Evolutionary conservation across 2,329 filamentous ascomycete genomes (phyloP), one percentile per base, ranked within the genome.

Genomic region (Fusarium dimerum): DNA sequence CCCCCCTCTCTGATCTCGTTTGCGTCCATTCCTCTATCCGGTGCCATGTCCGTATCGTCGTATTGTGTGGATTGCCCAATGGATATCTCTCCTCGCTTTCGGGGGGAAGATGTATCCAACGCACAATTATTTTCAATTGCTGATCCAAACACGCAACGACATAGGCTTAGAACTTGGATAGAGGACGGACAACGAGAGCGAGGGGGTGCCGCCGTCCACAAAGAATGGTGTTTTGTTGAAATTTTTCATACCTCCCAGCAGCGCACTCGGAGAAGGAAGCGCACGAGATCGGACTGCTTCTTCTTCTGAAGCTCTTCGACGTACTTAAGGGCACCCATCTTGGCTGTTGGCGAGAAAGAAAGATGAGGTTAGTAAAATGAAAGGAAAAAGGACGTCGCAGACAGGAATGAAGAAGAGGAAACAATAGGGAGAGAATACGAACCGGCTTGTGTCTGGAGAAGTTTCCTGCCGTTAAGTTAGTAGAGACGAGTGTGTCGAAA

Each of bases 251-350:
- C 93, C 90, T 99, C 94, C 94, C 94, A 99, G 92, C 94, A 99
- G 83, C 94, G 92, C 77, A 96, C 92, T 79, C 92, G 93, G 81
- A 97, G 91, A 83, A 99, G 89, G 87, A 99, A 99, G 84, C 92
- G 92, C 84, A 97, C 90, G 76, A 99, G 89, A 87, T 99, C 94
- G 79, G 91, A 96, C 89, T 99, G 94, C 92, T 99, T 99, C 91
- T 96, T 97, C 92, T 99, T 97, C 81, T 97, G 92, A 84, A 99
- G 89, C 87, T 99, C 94, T 88, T 99, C 95, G 83, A 99, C 91
- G 85, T 96, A 99, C 85, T 99, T 99, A 81, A 97, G 91, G 85
- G 93, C 93, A 90, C 94, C 94, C 94, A 97, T 97, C 86, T 93
- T 84, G 76, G 73, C 81, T 83, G 67, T 68, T 59, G 54, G 52